Base-by-base conservation (phyloP, 2,329 filamentous ascomycete genomes). In the Fusarium sp. region DNA sequence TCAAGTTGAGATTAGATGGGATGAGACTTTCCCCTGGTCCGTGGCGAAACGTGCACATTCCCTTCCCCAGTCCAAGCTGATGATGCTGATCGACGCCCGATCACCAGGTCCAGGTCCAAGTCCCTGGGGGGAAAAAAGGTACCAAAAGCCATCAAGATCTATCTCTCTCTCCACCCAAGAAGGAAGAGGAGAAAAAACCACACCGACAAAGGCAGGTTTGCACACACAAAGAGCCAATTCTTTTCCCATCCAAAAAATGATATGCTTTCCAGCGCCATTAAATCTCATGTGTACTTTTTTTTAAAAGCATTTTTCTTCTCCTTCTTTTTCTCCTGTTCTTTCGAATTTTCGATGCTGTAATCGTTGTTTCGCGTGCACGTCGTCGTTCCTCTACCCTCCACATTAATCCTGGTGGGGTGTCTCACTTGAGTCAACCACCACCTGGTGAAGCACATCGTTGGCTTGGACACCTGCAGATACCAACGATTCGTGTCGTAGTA, bases 201-300 rank as follows among this genome's bases (percentile, higher is more conserved):
- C 37, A 50, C 55, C 44, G 44, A 42, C 35, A 48, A 54, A 63
- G 53, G 43, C 53, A 59, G 68, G 68, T 69, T 70, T 61, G 68
- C 68, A 69, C 68, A 69, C 68, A 67, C 37, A 61, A 48, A 68
- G 49, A 56, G 48, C 52, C 59, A 60, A 65, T 55, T 63, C 65
- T 70, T 70, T 56, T 61, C 7, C 58, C 61, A 35, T 57, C 55
- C 52, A 56, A 52, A 44, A 60, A 33, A 47, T 46, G 7, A 49
- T 38, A 39, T 51, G 48, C 48, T 41, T 54, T 53, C 58, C 55
- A 56, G 47, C 65, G 60, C 63, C 65, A 52, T 45, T 53, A 49
- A 57, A 53, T 67, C 41, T 48, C 57, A 49, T 51, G 44, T 42
- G 48, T 19, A 19, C 19, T 19, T 19, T 19, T 19, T 19, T 19